phyloP scores from a whole-genome alignment of 768 basidiomycete genomes.

The Cyclocybe cylindracea region DNA sequence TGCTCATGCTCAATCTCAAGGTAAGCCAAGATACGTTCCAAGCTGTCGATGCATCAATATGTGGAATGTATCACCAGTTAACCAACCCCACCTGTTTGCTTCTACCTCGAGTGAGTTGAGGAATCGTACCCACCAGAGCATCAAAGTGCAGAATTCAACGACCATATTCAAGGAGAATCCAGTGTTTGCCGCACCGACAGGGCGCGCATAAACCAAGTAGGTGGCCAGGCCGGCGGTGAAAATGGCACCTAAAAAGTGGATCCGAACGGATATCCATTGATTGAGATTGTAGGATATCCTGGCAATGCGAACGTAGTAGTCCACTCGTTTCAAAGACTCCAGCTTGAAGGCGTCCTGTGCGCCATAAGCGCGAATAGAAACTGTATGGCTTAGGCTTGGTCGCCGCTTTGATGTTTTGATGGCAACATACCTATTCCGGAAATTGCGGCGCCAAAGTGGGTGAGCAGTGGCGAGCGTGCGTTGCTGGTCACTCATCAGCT shows the following conservation, averaged over 20 bases:
- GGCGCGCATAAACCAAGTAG: conserved; percentile 50
- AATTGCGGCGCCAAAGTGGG: conserved; percentile 37
- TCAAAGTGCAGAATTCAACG: conserved; percentile 56
- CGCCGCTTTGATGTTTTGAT: not conserved
- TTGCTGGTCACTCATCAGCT: conserved; percentile 10
- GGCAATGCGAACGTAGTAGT: conserved; percentile 50
- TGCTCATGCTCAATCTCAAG: conserved; percentile 61
- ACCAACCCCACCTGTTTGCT: conserved; percentile 24
- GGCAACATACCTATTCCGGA: conserved; percentile 46
- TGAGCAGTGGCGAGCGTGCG: conserved; percentile 17
- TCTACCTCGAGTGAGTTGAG: conserved; percentile 47
- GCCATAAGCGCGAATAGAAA: conserved; percentile 64
- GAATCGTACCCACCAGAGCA: conserved; percentile 48
- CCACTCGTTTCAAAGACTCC: conserved; percentile 49
- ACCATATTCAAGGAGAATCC: conserved; percentile 62
- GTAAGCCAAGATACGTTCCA: conserved; percentile 75
- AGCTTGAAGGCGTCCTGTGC: conserved; percentile 48
- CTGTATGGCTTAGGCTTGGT: conserved; percentile 17
- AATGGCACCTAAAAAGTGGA: conserved; percentile 56
- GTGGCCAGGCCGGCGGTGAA: conserved; percentile 58
- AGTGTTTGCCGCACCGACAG: conserved; percentile 40
- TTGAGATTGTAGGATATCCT: conserved; percentile 51
- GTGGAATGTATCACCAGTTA: not conserved
- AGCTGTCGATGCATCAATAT: conserved; percentile 20
- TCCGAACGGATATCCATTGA: conserved; percentile 47